phyloP scores from a whole-genome alignment of 805 yeast species.

The Saccharomycopsis sp. region DNA sequence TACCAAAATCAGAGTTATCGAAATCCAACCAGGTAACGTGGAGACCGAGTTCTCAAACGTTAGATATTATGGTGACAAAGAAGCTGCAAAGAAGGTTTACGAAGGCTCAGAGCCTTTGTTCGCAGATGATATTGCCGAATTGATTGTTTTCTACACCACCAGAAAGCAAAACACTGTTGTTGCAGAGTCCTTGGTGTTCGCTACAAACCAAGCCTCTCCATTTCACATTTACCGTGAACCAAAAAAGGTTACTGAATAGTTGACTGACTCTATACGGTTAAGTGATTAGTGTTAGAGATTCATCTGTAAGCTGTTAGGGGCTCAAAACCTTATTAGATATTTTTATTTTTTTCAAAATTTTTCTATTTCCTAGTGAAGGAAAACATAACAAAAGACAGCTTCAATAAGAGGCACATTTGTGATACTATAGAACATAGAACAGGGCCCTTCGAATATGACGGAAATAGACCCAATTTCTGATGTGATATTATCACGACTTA shows the following conservation, averaged over 20 bases:
- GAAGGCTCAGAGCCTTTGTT: conserved; percentile 41
- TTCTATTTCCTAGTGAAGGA: too few relatives aligned
- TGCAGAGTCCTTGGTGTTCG: conserved; percentile 77
- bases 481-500: conserved; percentile 16
- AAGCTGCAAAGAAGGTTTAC: conserved; percentile 47
- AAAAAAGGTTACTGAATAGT: too few relatives aligned
- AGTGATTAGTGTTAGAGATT: too few relatives aligned
- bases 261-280: too few relatives aligned
- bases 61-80: conserved; percentile 49
- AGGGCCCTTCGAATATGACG: too few relatives aligned
- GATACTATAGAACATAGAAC: too few relatives aligned
- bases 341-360: too few relatives aligned
- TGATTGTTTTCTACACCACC: conserved; percentile 56
- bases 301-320: too few relatives aligned
- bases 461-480: conserved; percentile 9
- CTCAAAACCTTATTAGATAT: too few relatives aligned
- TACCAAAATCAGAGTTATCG: conserved; percentile 59
- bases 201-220: conserved; percentile 64
- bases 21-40: conserved; percentile 62
- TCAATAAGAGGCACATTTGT: too few relatives aligned
- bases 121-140: conserved; percentile 69
- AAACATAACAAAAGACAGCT: too few relatives aligned
- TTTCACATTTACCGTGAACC: conserved; percentile 19
- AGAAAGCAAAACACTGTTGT: conserved; percentile 65
- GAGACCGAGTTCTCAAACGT: conserved; percentile 58